Percentiles rank a stretch among this genome's conserved stretches.
Evolutionary conservation across 306 rosid genomes (phyloP).

Genomic region (Cucurbita maxima): DNA sequence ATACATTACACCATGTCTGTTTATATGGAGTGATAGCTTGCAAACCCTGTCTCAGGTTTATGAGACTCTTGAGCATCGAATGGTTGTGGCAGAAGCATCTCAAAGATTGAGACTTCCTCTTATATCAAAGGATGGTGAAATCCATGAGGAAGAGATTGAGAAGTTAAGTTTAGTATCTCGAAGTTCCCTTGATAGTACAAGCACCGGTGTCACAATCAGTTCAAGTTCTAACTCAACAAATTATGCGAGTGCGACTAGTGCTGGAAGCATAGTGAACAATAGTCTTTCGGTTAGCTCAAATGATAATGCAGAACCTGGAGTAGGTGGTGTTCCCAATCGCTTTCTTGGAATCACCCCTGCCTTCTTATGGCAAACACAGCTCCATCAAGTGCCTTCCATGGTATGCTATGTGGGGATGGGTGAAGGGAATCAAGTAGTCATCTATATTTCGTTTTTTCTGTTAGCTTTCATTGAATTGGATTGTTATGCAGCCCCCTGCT

Average conservation of each 20-base stretch:
- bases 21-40: constrained; percentile 6
- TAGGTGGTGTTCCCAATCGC: constrained; percentile 75
- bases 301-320: constrained; percentile 47
- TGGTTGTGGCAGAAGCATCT: constrained; percentile 82
- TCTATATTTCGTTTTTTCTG: neutral
- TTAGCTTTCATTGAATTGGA: neutral
- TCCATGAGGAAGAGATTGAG: constrained; percentile 76
- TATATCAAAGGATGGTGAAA: constrained; percentile 80
- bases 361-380: constrained; percentile 82
- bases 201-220: constrained; percentile 35
- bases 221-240: constrained; percentile 49
- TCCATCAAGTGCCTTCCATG: constrained; percentile 50
- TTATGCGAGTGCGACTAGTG: constrained; percentile 44
- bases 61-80: constrained; percentile 77
- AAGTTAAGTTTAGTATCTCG: constrained; percentile 53
- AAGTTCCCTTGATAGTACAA: constrained; percentile 56
- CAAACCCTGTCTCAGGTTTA: constrained; percentile 37
- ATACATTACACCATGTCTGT: neutral
- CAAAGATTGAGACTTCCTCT: constrained; percentile 85
- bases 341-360: constrained; percentile 84
- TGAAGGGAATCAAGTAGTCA: neutral
- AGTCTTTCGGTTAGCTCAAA: constrained; percentile 22
- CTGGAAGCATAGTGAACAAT: constrained; percentile 24
- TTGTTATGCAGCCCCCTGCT: constrained; percentile 1
- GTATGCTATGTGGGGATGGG: constrained; percentile 19